Base-by-base conservation (phyloP, 2,329 filamentous ascomycete species). In the Ascochyta koolunga region DNA sequence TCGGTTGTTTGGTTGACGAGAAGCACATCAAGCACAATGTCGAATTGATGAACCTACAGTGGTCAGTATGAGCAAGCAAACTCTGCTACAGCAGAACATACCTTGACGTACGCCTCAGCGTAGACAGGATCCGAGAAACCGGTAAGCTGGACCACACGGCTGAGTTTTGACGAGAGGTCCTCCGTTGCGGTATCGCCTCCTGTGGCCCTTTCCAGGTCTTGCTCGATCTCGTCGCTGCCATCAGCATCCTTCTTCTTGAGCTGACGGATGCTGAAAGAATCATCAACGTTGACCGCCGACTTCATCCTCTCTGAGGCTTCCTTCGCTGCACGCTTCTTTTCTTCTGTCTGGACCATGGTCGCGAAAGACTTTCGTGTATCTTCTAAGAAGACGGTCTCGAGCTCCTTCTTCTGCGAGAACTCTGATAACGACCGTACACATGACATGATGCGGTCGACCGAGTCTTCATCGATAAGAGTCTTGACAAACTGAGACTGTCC, bases 401-500 rank as follows among this genome's bases (percentile, higher is more conserved):
- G 84, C 66, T 96, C 90, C 77, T 95, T 96, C 78, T 90, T 91
- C 72, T 96, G 81, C 13, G 87, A 85, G 71, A 96, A 97, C 70
- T 98, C 93, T 4, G 93, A 90, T 24, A 99, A 82, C 7, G 92
- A 95, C 58, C 93, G 88, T 27, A 99, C 91, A 72, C 93, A 98
- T 33, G 91, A 92, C 95, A 99, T 98, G 74, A 99, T 93, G 67
- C 95, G 88, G 75, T 99, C 95, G n/a, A 98, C 86, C 0, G 95
- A 97, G 74, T 99, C 95, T 74, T 99, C 95, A 59, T 99, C 95
- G 61, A 99, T 98, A 2, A 92, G 90, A 1, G 91, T 89, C 80
- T 98, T 98, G 71, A 96, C 95, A 65, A 99, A 99, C 61, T 96
- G 91, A n/a, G 93, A 98, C 77, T 99, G 95, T 35, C 95, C 95